These are phyloP conservation scores for Euphorbia corollata DNA, from an alignment of 441 rosid species.

Conservation along the genomic window DNA sequence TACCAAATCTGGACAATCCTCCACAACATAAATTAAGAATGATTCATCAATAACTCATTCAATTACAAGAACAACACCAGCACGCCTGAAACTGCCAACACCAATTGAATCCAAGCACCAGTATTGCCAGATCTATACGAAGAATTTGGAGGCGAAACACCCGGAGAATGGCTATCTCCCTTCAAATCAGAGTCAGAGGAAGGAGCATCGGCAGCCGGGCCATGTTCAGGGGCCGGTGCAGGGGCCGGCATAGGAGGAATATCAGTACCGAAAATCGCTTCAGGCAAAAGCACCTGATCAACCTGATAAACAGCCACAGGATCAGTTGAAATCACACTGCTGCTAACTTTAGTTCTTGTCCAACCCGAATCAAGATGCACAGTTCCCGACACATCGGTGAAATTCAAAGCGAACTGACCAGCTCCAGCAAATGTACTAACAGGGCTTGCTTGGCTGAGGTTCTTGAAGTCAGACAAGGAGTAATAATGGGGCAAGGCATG, in stretches of 20 bases:
- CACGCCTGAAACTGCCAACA: slow-evolving; percentile 39
- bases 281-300: slow-evolving; percentile 68
- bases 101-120: slow-evolving; percentile 33
- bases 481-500: slow-evolving; percentile 76
- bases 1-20: slow-evolving; percentile 18
- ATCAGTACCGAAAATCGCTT: slow-evolving; percentile 81
- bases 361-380: slow-evolving; percentile 65
- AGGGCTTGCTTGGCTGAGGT: slow-evolving; percentile 58
- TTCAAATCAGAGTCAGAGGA: slow-evolving; percentile 24
- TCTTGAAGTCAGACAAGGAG: slow-evolving; percentile 66
- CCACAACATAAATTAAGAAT: slow-evolving; percentile 20
- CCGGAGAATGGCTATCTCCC: slow-evolving; percentile 23
- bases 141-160: slow-evolving; percentile 36
- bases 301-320: slow-evolving; percentile 84
- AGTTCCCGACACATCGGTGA: slow-evolving; percentile 64
- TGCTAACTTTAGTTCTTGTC: slow-evolving; percentile 67
- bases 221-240: slow-evolving; percentile 56
- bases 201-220: slow-evolving; percentile 63
- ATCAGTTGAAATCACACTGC: slow-evolving; percentile 66
- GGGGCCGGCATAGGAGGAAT: slow-evolving; percentile 90
- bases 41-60: slow-evolving; percentile 7
- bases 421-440: slow-evolving; percentile 62
- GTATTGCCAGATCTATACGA: slow-evolving; percentile 27
- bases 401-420: slow-evolving; percentile 52
- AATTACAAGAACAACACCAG: slow-evolving; percentile 46